Percentiles rank a stretch among this genome's conserved stretches.
phyloP scores from a whole-genome alignment of 768 basidiomycete genomes.

The Harrya chromipes region DNA sequence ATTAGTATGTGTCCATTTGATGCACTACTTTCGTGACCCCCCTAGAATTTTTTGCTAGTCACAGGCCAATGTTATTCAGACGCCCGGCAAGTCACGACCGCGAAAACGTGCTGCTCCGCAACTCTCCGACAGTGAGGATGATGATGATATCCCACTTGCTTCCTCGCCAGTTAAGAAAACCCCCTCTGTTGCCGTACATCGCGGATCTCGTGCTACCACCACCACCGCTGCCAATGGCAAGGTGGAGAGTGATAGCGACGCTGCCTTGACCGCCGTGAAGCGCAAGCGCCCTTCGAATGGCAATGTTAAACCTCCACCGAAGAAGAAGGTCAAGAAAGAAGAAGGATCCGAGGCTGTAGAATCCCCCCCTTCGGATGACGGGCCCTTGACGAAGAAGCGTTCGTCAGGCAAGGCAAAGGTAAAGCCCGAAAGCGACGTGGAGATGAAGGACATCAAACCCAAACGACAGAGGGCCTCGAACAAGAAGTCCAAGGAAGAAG shows the following conservation, averaged over 20 bases:
- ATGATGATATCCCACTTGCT: constrained; percentile 66
- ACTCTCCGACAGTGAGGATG: constrained; percentile 59
- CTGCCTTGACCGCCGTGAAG: constrained; percentile 42
- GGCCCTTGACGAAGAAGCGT: constrained; percentile 28
- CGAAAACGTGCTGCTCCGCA: constrained; percentile 56
- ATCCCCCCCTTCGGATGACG: constrained; percentile 36
- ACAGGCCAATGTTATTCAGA: constrained; percentile 51
- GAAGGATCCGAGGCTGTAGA: constrained; percentile 24
- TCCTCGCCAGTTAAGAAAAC: constrained; percentile 64
- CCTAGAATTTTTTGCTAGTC: constrained; percentile 41
- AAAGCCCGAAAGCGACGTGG: constrained; percentile 51
- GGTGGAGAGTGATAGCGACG: constrained; percentile 39
- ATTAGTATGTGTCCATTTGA: constrained; percentile 46
- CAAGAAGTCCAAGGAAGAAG: constrained; percentile 57
- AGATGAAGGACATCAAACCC: constrained; percentile 41
- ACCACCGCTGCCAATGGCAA: constrained; percentile 38
- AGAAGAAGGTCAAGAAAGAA: constrained; percentile 65
- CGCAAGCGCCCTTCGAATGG: constrained; percentile 46
- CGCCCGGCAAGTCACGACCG: constrained; percentile 27
- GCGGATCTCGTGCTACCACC: constrained; percentile 37
- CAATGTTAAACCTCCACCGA: constrained; percentile 51
- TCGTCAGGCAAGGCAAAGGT: constrained; percentile 33
- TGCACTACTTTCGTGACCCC: constrained; percentile 5
- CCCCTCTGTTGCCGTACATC: constrained; percentile 38
- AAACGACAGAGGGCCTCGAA: constrained; percentile 43